Evolutionary conservation across 495 filamentous ascomycete genomes (phyloP).

Genomic region (Neurospora sp.): DNA sequence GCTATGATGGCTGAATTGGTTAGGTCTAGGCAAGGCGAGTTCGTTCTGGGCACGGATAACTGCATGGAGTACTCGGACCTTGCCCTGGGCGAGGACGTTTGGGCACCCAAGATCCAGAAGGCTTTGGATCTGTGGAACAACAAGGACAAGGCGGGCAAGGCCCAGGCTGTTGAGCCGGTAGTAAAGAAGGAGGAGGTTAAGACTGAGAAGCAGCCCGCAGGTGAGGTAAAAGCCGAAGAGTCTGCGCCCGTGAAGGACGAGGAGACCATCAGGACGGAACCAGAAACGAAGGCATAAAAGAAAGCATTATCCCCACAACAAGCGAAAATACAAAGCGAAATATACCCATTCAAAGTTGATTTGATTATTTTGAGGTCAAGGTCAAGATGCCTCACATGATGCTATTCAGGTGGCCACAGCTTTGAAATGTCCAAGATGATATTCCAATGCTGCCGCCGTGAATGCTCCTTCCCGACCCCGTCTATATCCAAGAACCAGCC

Average conservation of each 20-base stretch:
- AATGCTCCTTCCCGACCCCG: neutral
- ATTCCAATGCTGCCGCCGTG: neutral
- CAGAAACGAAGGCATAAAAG: neutral
- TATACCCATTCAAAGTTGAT: neutral
- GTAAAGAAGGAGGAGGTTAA: neutral
- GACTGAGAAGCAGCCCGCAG: neutral
- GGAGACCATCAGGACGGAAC: neutral
- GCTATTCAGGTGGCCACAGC: neutral
- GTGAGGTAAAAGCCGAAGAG: neutral
- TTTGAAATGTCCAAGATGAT: neutral
- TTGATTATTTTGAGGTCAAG: neutral
- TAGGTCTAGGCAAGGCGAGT: slow-evolving; percentile 72
- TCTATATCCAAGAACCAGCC: neutral
- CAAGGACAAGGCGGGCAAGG: neutral
- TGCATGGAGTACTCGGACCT: slow-evolving; percentile 79
- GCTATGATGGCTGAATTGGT: slow-evolving; percentile 81
- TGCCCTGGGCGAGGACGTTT: slow-evolving; percentile 65
- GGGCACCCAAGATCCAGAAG: slow-evolving; percentile 63
- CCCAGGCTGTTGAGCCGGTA: neutral
- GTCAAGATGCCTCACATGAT: neutral
- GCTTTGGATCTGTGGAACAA: slow-evolving; percentile 39
- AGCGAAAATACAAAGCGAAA: neutral
- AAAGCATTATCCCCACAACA: neutral
- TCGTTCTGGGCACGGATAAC: slow-evolving; percentile 52
- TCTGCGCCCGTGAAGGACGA: neutral